Conservation (phyloP, 345 rosid species). For the Populus nigra region DNA sequence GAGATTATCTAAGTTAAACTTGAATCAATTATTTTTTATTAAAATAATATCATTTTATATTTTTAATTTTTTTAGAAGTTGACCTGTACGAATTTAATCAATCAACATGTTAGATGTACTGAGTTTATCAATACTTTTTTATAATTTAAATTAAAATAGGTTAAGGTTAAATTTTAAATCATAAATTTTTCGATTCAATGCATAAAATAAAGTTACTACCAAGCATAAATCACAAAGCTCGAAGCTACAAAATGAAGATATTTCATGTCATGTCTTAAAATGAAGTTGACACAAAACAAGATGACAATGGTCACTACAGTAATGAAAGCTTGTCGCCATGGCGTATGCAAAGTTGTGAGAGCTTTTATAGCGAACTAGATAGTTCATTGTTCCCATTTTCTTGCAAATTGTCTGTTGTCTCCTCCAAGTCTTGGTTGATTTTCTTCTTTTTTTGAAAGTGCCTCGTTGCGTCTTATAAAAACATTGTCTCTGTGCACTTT, state of each 20-base stretch:
- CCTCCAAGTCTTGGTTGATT: not conserved
- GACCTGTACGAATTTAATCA: too few species aligned
- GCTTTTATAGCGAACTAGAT: not conserved
- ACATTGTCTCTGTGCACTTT: conserved; percentile 18
- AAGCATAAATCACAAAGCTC: too few species aligned
- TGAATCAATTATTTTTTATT: too few species aligned
- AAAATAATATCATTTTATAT: too few species aligned
- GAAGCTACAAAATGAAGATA: not conserved
- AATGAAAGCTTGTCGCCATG: not conserved
- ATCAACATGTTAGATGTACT: too few species aligned
- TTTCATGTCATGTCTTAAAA: not conserved
- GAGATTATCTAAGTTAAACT: too few species aligned
- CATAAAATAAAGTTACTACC: too few species aligned
- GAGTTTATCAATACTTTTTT: too few species aligned
- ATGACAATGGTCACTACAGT: not conserved
- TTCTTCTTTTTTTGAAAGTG: not conserved
- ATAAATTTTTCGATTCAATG: too few species aligned
- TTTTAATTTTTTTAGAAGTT: too few species aligned
- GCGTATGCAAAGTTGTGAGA: not conserved
- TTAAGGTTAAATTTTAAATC: too few species aligned
- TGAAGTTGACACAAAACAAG: not conserved
- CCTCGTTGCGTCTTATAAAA: conserved; percentile 15
- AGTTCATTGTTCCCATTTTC: not conserved
- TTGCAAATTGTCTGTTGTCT: not conserved
- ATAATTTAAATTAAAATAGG: too few species aligned